These are phyloP conservation scores for Coniochaeta ligniaria DNA, from an alignment of 2,329 filamentous ascomycete genomes.

Conservation along the genomic window DNA sequence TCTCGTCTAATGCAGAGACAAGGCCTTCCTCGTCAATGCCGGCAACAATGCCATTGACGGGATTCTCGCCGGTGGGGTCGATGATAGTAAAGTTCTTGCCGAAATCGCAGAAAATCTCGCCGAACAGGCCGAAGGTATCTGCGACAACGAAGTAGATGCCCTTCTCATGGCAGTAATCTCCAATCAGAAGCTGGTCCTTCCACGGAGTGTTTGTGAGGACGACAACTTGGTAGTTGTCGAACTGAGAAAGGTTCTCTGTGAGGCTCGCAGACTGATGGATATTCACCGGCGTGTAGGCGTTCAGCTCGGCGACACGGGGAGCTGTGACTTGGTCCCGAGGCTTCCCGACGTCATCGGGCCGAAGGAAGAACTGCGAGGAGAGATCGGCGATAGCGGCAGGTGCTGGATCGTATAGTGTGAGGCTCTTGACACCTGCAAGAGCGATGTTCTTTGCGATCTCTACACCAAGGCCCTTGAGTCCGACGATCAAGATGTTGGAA, in stretches of 20 bases:
- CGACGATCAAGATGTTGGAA: slow-evolving; percentile 88
- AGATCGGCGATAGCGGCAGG: slow-evolving; percentile 81
- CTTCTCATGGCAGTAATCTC: slow-evolving; percentile 90
- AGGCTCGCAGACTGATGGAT: slow-evolving; percentile 63
- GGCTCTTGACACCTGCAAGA: slow-evolving; percentile 93
- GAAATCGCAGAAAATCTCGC: slow-evolving; percentile 95
- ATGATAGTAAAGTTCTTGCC: slow-evolving; percentile 87
- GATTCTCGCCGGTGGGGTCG: slow-evolving; percentile 85
- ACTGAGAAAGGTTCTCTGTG: slow-evolving; percentile 66
- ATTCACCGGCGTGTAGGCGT: slow-evolving; percentile 88
- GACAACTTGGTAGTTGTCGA: slow-evolving; percentile 88
- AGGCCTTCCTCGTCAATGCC: slow-evolving; percentile 83
- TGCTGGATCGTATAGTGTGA: slow-evolving; percentile 86
- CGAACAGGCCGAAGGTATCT: slow-evolving; percentile 90
- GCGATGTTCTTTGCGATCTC: slow-evolving; percentile 99
- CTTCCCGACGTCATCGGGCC: slow-evolving; percentile 81
- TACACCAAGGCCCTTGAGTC: slow-evolving; percentile 88
- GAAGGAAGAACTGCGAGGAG: slow-evolving; percentile 96
- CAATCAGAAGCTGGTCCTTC: slow-evolving; percentile 72
- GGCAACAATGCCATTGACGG: slow-evolving; percentile 80
- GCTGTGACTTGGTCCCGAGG: slow-evolving; percentile 80
- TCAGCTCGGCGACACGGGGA: slow-evolving; percentile 86
- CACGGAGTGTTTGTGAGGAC: slow-evolving; percentile 82
- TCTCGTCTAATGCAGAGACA: slow-evolving; percentile 91
- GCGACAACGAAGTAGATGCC: slow-evolving; percentile 84